These are phyloP conservation scores for Verticillium longisporum DNA, from an alignment of 2,329 filamentous ascomycete genomes.

Conservation along the genomic window DNA sequence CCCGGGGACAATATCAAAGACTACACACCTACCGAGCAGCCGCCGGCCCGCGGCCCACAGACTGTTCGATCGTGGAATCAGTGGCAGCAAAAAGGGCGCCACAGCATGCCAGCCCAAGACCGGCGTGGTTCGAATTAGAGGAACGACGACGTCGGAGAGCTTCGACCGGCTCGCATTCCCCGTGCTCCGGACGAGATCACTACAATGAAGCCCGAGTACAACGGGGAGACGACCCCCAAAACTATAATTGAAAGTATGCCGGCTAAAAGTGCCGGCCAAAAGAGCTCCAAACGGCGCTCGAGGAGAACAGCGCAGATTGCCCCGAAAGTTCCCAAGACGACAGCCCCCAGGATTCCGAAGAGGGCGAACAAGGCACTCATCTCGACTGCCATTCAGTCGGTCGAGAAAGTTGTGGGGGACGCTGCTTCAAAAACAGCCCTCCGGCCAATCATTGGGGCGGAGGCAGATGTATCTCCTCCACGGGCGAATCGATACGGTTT, in stretches of 20 bases:
- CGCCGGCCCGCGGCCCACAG: constrained; percentile 49
- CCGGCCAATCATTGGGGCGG: not conserved
- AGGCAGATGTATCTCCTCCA: not conserved
- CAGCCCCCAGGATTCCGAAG: not conserved
- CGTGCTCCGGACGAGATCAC: not conserved
- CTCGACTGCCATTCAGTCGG: not conserved
- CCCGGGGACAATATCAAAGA: constrained; percentile 51
- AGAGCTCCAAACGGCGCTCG: not conserved
- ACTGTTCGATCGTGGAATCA: constrained; percentile 50
- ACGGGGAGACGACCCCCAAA: not conserved
- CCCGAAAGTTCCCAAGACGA: not conserved
- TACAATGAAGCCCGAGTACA: too few species aligned
- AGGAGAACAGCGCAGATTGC: too few species aligned
- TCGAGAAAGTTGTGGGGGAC: not conserved
- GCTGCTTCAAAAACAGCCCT: not conserved
- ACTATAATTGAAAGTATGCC: not conserved
- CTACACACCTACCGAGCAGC: constrained; percentile 45
- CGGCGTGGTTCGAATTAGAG: constrained; percentile 12
- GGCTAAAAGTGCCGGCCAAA: not conserved
- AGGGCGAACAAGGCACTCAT: not conserved
- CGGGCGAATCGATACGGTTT: not conserved
- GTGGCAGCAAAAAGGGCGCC: constrained; percentile 17
- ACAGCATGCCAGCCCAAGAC: constrained; percentile 21
- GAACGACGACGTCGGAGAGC: not conserved
- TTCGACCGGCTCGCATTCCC: not conserved